Evolutionary conservation across 768 basidiomycete genomes (phyloP).

Genomic region (Trametes sanguinea): DNA sequence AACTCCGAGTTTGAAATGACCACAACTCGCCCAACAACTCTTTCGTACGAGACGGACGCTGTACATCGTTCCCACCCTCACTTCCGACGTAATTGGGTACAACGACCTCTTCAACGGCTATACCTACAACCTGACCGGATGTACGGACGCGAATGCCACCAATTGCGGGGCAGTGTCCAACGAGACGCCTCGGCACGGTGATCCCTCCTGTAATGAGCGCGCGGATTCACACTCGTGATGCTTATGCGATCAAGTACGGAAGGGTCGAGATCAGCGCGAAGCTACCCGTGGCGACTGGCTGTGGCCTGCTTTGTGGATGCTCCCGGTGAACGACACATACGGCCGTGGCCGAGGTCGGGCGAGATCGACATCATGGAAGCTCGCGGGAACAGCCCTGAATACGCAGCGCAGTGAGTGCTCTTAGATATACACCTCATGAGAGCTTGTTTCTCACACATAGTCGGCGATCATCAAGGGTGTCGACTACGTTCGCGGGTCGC

Average conservation of each 20-base stretch:
- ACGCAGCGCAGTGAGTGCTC: constrained; percentile 45
- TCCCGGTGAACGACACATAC: constrained; percentile 66
- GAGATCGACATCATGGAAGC: constrained; percentile 71
- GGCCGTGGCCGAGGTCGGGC: constrained; percentile 66
- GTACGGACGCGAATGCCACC: constrained; percentile 56
- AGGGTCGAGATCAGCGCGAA: constrained; percentile 83
- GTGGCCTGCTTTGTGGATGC: constrained; percentile 86
- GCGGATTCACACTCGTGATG: constrained; percentile 71
- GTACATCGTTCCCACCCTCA: constrained; percentile 86
- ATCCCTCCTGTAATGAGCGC: constrained; percentile 87
- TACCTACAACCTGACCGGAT: constrained; percentile 79
- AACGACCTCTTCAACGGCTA: constrained; percentile 62
- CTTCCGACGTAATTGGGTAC: constrained; percentile 63
- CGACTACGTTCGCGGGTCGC: constrained; percentile 45
- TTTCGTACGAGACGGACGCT: constrained; percentile 72
- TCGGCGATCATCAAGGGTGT: constrained; percentile 32
- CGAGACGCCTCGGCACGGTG: constrained; percentile 57
- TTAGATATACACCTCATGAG: too few species aligned
- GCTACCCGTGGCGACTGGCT: constrained; percentile 69
- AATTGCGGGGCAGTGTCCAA: constrained; percentile 78
- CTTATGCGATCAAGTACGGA: constrained; percentile 75
- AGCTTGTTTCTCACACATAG: neutral
- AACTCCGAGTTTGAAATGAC: constrained; percentile 88
- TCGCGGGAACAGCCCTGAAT: constrained; percentile 58
- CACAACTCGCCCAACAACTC: constrained; percentile 71